These are phyloP conservation scores for Pneumocystis murina DNA, from an alignment of 1,139 yeast genomes.

Conservation along the genomic window DNA sequence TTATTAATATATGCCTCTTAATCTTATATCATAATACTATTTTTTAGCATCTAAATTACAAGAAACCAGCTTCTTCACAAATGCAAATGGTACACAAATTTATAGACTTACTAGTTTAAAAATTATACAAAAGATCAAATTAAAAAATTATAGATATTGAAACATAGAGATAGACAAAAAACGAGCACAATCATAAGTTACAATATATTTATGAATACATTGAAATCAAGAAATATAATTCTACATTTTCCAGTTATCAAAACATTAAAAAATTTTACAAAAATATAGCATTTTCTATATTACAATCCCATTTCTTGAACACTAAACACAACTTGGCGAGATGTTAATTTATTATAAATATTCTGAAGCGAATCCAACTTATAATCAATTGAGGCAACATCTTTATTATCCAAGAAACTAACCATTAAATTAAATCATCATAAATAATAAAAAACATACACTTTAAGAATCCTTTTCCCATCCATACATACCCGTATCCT, in stretches of 20 bases:
- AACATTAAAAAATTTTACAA: too few relatives aligned
- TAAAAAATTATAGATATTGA: background rate
- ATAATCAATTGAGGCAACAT: constrained; percentile 93
- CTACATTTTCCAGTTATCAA: too few relatives aligned
- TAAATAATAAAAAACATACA: constrained; percentile 20
- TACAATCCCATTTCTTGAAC: background rate
- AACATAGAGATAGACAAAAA: too few relatives aligned
- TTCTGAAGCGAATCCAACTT: constrained; percentile 99
- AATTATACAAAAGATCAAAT: background rate
- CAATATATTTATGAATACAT: too few relatives aligned
- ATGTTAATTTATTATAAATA: constrained; percentile 95
- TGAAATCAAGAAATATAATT: too few relatives aligned
- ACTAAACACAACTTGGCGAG: constrained; percentile 93
- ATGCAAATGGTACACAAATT: too few relatives aligned
- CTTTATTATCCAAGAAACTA: constrained; percentile 86
- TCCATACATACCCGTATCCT: constrained; percentile 98
- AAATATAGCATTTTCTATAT: background rate
- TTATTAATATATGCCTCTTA: background rate
- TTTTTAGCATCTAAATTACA: background rate
- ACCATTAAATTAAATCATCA: constrained; percentile 1
- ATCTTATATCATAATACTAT: background rate
- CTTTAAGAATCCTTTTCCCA: constrained; percentile 97
- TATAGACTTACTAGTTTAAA: background rate
- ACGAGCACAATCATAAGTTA: too few relatives aligned
- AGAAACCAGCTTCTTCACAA: background rate